Percentiles rank a stretch among this genome's conserved stretches.
phyloP scores from a whole-genome alignment of 2,329 filamentous ascomycete genomes.

The Diaporthe longicolla region DNA sequence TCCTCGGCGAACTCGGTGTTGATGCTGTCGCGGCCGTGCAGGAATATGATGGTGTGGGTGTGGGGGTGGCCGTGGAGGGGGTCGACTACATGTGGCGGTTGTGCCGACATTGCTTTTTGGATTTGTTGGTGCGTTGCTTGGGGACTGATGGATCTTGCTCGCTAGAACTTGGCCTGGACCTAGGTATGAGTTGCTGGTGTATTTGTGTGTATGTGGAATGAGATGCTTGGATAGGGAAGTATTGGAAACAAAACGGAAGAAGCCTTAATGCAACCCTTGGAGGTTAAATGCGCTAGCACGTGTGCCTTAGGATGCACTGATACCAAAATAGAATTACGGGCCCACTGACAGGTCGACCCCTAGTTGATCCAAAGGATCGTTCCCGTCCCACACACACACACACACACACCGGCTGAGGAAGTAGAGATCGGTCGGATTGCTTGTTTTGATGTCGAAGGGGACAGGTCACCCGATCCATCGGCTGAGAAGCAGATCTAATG shows the following conservation, averaged over 20 bases:
- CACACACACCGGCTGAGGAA: background rate
- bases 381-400: background rate
- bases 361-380: background rate
- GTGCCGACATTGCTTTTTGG: background rate
- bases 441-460: background rate
- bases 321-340: background rate
- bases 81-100: background rate
- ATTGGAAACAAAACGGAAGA: no score
- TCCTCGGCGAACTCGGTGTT: slow-evolving; percentile 56
- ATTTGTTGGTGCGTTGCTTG: background rate
- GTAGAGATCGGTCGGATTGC: background rate
- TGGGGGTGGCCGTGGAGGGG: slow-evolving; percentile 46
- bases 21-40: slow-evolving; percentile 60
- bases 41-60: slow-evolving; percentile 61
- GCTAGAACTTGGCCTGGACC: no score
- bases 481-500: background rate
- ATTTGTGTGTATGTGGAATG: background rate
- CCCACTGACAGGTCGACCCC: background rate
- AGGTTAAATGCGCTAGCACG: no score
- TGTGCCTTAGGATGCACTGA: no score
- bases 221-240: background rate
- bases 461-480: background rate
- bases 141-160: background rate
- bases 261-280: no score
- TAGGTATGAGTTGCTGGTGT: no score